phyloP scores from a whole-genome alignment of 2,329 filamentous ascomycete genomes.

The Fusarium pseudoanthophilum region DNA sequence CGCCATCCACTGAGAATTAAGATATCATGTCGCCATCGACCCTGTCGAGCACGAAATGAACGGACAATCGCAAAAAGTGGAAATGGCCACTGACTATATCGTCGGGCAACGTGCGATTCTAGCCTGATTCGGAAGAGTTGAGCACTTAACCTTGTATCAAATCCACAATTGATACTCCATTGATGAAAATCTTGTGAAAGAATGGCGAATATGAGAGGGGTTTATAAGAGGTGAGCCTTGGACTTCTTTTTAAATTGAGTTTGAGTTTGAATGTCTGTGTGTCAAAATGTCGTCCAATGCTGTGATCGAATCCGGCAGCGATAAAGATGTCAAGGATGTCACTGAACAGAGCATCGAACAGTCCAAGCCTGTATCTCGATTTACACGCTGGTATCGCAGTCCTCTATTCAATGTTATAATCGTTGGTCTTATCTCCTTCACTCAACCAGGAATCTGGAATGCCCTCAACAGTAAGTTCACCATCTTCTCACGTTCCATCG shows the following conservation, averaged over 20 bases:
- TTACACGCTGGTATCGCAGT: conserved; percentile 41
- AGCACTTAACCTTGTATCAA: neutral
- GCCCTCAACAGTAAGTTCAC: conserved; percentile 57
- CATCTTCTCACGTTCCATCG: accelerated
- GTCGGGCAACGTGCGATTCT: conserved; percentile 29
- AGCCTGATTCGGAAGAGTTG: conserved; percentile 26
- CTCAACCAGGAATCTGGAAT: conserved; percentile 64
- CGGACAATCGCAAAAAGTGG: conserved; percentile 21
- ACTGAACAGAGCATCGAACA: conserved; percentile 23
- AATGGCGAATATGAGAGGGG: neutral
- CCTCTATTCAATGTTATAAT: conserved; percentile 62
- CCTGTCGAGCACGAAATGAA: conserved; percentile 36
- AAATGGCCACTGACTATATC: conserved; percentile 7
- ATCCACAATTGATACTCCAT: conserved; percentile 24
- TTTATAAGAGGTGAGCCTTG: neutral
- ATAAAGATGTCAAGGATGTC: conserved; percentile 30
- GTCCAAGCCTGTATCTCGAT: conserved; percentile 35
- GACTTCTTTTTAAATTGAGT: neutral
- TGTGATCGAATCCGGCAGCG: conserved; percentile 21
- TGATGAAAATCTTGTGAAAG: neutral
- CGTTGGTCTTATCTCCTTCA: conserved; percentile 63
- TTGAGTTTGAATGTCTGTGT: neutral
- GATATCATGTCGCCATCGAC: conserved; percentile 33
- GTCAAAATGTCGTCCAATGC: conserved; percentile 24
- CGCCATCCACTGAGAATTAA: neutral